Evolutionary conservation across 257 asterid species (phyloP), one percentile per base, ranked within the genome.

Genomic region (Paulownia fortunei): DNA sequence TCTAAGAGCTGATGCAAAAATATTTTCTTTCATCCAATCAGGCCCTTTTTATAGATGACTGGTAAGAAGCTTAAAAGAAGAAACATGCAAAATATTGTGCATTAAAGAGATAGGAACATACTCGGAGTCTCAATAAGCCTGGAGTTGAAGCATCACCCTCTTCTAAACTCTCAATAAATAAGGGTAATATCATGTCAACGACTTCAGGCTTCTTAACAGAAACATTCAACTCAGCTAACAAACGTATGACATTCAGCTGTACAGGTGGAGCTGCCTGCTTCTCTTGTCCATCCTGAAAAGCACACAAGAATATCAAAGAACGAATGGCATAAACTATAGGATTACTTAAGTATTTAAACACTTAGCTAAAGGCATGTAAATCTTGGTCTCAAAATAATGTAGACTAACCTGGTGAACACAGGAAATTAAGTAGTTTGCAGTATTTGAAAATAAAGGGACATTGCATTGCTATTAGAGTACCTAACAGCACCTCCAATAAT

Each of bases 141-240:
- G 99, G 92, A 69, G 80, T 85, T 72, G 97, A 93, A 78, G 99
- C 98, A 82, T 93, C 98, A 4, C 97, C 98, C 89, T 96, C 99
- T 87, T 96, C 99, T 79, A 96, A 87, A 82, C 98, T 90, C 87
- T 96, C 99, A 86, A 96, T 91, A 81, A 93, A 90, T 56, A 88
- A 80, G 11, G 99, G 98, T 84, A 96, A 83, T 77, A 96, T 96
- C 98, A 92, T 89, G 87, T 96, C 97, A 77, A 92, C 97, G 67
- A 93, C 87, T 89, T 96, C 98, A 82, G 96, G 90, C 92, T 92
- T 93, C 79, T 86, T 90, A 79, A 93, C 81, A 56, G 88, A 86
- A 76, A 89, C 87, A 71, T 90, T 92, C 72, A 96, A 78, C 83
- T 96, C 94, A 47, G 99, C 97, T 76, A 96, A 89, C 82, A 96